Evolutionary conservation across 1,139 yeast genomes (phyloP), one percentile per base, ranked within the genome.

Genomic region (Groenewaldozyma sp.): DNA sequence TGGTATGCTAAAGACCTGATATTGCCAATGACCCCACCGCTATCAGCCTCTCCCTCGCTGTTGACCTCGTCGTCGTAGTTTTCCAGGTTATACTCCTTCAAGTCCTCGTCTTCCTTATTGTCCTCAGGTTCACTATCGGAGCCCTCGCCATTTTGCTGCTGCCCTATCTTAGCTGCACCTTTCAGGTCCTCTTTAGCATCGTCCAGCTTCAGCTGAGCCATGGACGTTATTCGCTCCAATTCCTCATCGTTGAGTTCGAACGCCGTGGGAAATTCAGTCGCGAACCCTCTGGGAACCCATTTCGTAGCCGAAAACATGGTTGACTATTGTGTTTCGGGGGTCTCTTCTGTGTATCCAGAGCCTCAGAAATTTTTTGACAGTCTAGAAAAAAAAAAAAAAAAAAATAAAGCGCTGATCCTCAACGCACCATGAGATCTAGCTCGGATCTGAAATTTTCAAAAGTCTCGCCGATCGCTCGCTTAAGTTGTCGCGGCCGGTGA

Each of bases 201-300:
- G 33, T 73, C 73, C 42, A 91, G 66, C 58, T 87, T 87, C 53
- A 88, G 68, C 46, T 81, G 74, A 34, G 97, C 95, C 74, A 91
- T 73, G 48, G 79, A 78, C 46, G 80, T 76, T 57, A 91, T 87
- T 63, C 96, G 75, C 45, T 77, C 93, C 84, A 91, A 80, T 63
- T 91, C 99, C 44, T 74, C 93, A 48, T 91, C 97, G 53, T 87
- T 78, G 44, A 91, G 67, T 51, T 84, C 95, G 56, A 86, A 87
- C 57, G 82, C 76, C 52, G 78, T 84, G 3, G 98, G 98, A 57
- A 81, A 83, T 60, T 88, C 96, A 29, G 94, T 75, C 22, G 98
- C 94, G 60, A 73, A 82, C 9, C 99, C 99, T 55, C 95, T 75
- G 37, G 97, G 97, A 26, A 91, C 95, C 97, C 98, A 91, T 38